A percentile compares a stretch with the other conserved stretches of the same genome.
Evolutionary conservation across 2,329 filamentous ascomycete species (phyloP).

Genomic region (Cytospora mali): DNA sequence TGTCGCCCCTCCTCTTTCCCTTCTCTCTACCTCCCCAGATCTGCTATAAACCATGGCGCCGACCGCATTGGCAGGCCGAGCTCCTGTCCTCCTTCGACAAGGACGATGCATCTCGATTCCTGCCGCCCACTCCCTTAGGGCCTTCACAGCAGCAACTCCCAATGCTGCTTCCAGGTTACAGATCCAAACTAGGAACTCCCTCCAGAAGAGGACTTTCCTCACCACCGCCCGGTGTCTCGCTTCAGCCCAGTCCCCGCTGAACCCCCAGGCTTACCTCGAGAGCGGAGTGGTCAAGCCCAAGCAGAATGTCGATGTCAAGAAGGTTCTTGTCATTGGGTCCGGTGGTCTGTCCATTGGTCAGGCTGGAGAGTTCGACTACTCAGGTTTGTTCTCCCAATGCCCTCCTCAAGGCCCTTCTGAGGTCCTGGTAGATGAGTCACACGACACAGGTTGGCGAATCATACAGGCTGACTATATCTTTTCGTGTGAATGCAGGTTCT

Average conservation of each 20-base stretch:
- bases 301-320: constrained; percentile 87
- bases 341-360: constrained; percentile 96
- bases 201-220: constrained; percentile 53
- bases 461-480: constrained; percentile 24
- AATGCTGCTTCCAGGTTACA: constrained; percentile 40
- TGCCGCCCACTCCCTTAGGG: constrained; percentile 46
- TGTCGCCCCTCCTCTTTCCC: constrained; percentile 13
- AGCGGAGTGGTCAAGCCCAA: constrained; percentile 83
- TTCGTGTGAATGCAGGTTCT: constrained; percentile 65
- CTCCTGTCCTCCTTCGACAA: constrained; percentile 60
- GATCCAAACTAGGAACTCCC: constrained; percentile 36
- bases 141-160: constrained; percentile 44
- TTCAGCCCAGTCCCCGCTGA: constrained; percentile 69
- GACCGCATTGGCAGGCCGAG: constrained; percentile 55
- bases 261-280: constrained; percentile 83
- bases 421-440: constrained; percentile 35
- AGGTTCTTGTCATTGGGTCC: constrained; percentile 94
- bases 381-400: constrained; percentile 64
- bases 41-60: constrained; percentile 42
- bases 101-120: constrained; percentile 54
- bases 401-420: constrained; percentile 3
- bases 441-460: constrained; percentile 25
- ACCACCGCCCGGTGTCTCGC: constrained; percentile 47
- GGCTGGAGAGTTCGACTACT: constrained; percentile 98
- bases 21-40: constrained; percentile 34